Evolutionary conservation across 441 rosid species (phyloP), one percentile per base, ranked within the genome.

Genomic region (Brassica balearica): DNA sequence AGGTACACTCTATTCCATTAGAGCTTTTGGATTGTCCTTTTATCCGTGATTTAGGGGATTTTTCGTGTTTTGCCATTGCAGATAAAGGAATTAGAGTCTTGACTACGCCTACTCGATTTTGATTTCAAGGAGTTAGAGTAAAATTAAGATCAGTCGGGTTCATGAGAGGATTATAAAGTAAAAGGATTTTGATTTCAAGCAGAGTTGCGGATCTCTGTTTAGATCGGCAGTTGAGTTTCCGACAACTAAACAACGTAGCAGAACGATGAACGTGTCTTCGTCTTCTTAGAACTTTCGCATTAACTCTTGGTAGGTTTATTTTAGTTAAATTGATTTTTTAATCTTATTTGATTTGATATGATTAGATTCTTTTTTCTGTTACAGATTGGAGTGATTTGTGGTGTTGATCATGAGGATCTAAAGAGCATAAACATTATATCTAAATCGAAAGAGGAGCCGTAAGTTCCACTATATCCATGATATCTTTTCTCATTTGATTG

Each of bases 21-120:
- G 43, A 36, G 43, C 43, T 36, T 36, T 36, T 36, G 43, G 2
- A 36, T 36, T 36, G 43, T 36, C 43, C 43, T 8, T 36, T 36
- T 8, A 2, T 8, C 43, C 34, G 32, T 67, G 69, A 78, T 78
- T 69, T 80, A 38, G 58, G 75, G 66, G 55, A 46, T 71, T 65
- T 22, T 34, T 82, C 58, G 14, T 6, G 2, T 10, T 22, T 63
- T 78, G 53, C 14, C 10, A 61, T 80, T 71, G 77, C 86, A 4
- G 98, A 96, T 14, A 93, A 91, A 34, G 84, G 97, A 48, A 94
- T 93, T 69, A 86, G 95, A 23, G 95, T 91, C 17, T 79, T 95
- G 88, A 89, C 89, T 6, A 93, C 98, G 41, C 99, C 96, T 48
- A 95, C 99, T 84, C 87, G 98, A 95, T 84, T 93, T 93, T 48